A percentile compares a stretch with the other conserved stretches of the same genome.
Evolutionary conservation across 441 rosid species (phyloP).

Genomic region (Viola pubescens): DNA sequence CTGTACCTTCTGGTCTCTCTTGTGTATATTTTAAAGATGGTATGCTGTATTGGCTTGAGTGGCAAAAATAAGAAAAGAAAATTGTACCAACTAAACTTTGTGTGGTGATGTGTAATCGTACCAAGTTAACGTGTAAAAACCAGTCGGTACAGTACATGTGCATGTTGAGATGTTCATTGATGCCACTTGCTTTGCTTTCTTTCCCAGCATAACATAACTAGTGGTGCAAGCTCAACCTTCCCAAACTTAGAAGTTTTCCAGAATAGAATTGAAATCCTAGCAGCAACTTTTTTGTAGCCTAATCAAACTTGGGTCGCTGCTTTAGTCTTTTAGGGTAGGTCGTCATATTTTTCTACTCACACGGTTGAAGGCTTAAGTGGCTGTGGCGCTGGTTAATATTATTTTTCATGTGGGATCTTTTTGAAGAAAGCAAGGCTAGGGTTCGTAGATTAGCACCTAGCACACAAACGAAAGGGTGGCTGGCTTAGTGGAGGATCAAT

Average conservation of each 20-base stretch:
- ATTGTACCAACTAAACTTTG: too few relatives aligned
- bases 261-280: conserved; percentile 24
- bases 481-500: conserved; percentile 52
- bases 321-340: conserved; percentile 38
- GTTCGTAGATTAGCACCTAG: conserved; percentile 37
- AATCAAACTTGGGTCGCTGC: conserved; percentile 13
- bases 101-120: too few relatives aligned
- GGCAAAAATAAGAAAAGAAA: too few relatives aligned
- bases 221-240: conserved; percentile 21
- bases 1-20: too few relatives aligned
- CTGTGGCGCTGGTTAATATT: neutral
- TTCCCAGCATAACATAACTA: neutral
- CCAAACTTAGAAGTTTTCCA: conserved; percentile 21
- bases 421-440: neutral
- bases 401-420: neutral
- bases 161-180: conserved; percentile 10
- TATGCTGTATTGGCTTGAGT: too few relatives aligned
- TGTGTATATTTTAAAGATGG: too few relatives aligned
- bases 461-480: conserved; percentile 40
- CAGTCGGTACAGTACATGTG: conserved; percentile 14
- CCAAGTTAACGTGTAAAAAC: neutral
- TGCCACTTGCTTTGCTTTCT: conserved; percentile 12
- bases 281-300: conserved; percentile 17
- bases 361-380: conserved; percentile 25
- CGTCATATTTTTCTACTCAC: conserved; percentile 30